A percentile compares a stretch with the other conserved stretches of the same genome.
These are phyloP conservation scores for Panaeolus papilionaceus DNA, from an alignment of 768 basidiomycete genomes.

Conservation along the genomic window DNA sequence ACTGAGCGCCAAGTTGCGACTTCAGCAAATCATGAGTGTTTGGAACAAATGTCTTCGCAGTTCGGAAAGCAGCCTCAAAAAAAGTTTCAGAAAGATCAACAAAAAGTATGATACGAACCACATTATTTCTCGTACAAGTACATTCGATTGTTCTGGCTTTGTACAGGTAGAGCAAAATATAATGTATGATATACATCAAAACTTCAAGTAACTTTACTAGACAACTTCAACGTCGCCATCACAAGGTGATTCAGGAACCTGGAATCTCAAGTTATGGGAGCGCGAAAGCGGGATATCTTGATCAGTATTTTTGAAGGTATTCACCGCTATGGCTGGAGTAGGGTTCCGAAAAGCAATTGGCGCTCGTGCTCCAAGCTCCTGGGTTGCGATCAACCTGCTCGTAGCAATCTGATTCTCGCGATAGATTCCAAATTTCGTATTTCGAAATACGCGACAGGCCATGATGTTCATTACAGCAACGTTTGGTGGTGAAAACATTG, in stretches of 20 bases:
- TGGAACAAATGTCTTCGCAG: too few species aligned
- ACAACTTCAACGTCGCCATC: too few species aligned
- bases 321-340: not conserved
- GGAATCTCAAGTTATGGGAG: not conserved
- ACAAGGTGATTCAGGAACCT: not conserved
- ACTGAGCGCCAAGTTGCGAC: too few species aligned
- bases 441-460: conserved; percentile 27
- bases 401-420: not conserved
- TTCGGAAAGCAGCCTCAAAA: too few species aligned
- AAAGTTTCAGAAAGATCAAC: too few species aligned
- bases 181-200: too few species aligned
- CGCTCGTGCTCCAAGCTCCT: not conserved
- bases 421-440: conserved; percentile 21
- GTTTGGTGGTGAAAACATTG: conserved; percentile 16
- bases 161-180: too few species aligned
- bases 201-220: too few species aligned
- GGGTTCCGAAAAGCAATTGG: not conserved
- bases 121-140: too few species aligned
- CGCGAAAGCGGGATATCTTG: not conserved
- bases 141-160: too few species aligned
- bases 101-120: too few species aligned
- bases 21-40: too few species aligned
- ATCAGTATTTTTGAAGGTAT: not conserved
- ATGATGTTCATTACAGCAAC: conserved; percentile 26
- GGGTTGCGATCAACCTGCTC: not conserved